phyloP scores from a whole-genome alignment of 768 basidiomycete species.

The Serendipita sp. region DNA sequence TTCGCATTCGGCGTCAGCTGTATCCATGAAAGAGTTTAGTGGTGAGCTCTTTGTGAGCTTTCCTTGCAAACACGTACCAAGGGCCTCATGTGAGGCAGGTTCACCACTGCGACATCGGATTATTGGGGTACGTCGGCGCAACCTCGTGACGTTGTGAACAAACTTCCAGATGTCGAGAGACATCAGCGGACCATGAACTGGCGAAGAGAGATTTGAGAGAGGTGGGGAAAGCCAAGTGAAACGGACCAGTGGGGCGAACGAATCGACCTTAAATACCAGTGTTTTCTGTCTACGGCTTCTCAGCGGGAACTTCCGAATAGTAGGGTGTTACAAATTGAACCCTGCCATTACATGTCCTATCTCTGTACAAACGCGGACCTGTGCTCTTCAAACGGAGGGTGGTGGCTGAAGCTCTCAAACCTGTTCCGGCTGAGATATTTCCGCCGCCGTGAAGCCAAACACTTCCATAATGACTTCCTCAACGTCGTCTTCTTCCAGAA shows the following conservation, averaged over 20 bases:
- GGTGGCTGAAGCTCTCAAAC: too few species aligned
- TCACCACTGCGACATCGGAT: background rate
- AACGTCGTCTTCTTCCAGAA: background rate
- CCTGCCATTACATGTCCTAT: too few species aligned
- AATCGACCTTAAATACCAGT: too few species aligned
- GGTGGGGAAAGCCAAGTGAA: background rate
- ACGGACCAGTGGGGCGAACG: too few species aligned
- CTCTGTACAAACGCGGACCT: too few species aligned
- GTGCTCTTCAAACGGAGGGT: too few species aligned
- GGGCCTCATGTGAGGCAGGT: background rate
- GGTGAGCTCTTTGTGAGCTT: too few species aligned
- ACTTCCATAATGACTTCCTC: background rate
- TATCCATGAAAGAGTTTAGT: too few species aligned
- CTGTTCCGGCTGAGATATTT: too few species aligned
- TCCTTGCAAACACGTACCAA: background rate
- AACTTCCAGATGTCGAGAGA: conserved; percentile 1
- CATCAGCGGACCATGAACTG: background rate
- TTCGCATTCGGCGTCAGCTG: background rate
- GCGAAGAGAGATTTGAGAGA: background rate
- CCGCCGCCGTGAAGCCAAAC: background rate
- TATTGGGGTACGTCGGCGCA: background rate
- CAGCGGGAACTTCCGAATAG: too few species aligned
- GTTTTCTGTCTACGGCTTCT: too few species aligned
- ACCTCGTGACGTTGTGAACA: background rate
- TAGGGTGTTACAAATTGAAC: too few species aligned